Conservation (phyloP, 179 eudicot species). For the Gypsophila paniculata region DNA sequence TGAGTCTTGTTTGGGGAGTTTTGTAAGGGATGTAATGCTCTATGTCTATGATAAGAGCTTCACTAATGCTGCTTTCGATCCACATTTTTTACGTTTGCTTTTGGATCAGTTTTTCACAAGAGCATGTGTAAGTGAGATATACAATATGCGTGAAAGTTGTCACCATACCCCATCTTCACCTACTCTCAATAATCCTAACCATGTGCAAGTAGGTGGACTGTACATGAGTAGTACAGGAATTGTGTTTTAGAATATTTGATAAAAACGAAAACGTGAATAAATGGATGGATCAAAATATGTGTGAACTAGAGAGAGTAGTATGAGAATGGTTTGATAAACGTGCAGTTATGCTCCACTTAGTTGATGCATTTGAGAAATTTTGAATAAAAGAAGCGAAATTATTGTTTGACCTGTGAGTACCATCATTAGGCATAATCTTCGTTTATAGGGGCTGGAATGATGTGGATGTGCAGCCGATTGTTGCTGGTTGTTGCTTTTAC, state of each 20-base stretch:
- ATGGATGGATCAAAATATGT: too few species aligned
- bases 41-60: not conserved
- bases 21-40: not conserved
- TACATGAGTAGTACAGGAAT: too few species aligned
- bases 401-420: not conserved
- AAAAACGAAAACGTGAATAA: too few species aligned
- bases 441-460: not conserved
- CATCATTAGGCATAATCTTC: not conserved
- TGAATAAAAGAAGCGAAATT: not conserved
- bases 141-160: not conserved
- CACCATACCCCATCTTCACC: too few species aligned
- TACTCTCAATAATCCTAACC: too few species aligned
- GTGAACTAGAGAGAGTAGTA: too few species aligned
- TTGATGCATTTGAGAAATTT: not conserved
- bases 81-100: too few species aligned
- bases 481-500: not conserved
- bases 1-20: slow-evolving; percentile 6
- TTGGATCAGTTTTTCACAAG: too few species aligned
- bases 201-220: too few species aligned
- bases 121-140: too few species aligned
- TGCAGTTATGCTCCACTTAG: not conserved
- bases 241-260: too few species aligned
- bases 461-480: not conserved
- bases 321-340: not conserved
- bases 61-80: not conserved